phyloP scores from a whole-genome alignment of 2,329 filamentous ascomycete genomes.

The Microcyclosporella mali region DNA sequence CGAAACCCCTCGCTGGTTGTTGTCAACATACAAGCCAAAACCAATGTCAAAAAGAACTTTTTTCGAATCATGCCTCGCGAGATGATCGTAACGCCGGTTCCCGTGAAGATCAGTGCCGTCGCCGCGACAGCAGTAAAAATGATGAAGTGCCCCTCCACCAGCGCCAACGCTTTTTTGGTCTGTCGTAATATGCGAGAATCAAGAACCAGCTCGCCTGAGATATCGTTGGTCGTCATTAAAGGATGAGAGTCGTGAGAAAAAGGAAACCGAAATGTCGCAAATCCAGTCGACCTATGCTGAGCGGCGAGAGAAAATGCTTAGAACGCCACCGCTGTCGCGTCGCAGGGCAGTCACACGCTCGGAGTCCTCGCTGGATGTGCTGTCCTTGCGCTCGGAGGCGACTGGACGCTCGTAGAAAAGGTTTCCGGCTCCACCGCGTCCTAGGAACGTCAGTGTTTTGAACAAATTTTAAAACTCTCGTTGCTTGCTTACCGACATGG shows the following conservation, averaged over 20 bases:
- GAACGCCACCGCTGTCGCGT: constrained; percentile 10
- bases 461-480: too few species aligned
- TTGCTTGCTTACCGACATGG: too few species aligned
- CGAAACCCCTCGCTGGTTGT: constrained; percentile 7
- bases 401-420: constrained; percentile 30
- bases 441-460: too few species aligned
- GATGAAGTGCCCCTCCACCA: constrained; percentile 4
- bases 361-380: constrained; percentile 14
- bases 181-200: constrained; percentile 17
- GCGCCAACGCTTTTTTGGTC: constrained; percentile 22
- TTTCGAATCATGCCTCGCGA: background rate
- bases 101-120: too few species aligned
- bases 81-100: background rate
- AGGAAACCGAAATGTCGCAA: background rate
- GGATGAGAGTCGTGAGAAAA: constrained; percentile 5
- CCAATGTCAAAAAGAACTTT: constrained; percentile 1
- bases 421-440: constrained; percentile 56
- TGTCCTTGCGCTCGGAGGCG: constrained; percentile 9
- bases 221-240: constrained; percentile 1
- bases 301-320: constrained; percentile 20
- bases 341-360: constrained; percentile 8
- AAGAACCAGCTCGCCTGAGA: constrained; percentile 18
- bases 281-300: constrained; percentile 18
- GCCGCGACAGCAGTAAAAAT: too few species aligned
- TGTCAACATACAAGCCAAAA: background rate